These are phyloP conservation scores for Paraconiothyrium sp. DNA, from an alignment of 2,329 filamentous ascomycete genomes.

Conservation along the genomic window DNA sequence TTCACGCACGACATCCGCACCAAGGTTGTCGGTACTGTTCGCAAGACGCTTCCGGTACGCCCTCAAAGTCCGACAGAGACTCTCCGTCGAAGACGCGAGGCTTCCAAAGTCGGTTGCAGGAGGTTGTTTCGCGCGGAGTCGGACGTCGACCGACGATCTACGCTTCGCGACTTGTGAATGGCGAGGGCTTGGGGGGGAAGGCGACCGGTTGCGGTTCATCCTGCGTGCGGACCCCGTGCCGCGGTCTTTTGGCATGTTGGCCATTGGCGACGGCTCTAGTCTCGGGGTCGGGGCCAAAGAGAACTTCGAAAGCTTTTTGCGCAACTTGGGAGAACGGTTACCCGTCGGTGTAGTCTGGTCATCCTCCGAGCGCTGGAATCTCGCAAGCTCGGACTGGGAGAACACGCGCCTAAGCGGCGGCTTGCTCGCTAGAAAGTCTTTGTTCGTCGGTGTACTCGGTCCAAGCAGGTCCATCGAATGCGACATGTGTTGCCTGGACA, in stretches of 20 bases:
- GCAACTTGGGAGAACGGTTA: slow-evolving; percentile 61
- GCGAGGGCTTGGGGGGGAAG: slow-evolving; percentile 53
- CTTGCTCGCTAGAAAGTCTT: slow-evolving; percentile 54
- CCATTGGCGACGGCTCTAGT: slow-evolving; percentile 54
- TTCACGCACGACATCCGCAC: slow-evolving; percentile 59
- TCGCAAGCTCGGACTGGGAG: slow-evolving; percentile 85
- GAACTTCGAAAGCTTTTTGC: slow-evolving; percentile 64
- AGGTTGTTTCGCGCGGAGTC: slow-evolving; percentile 59
- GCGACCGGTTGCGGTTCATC: slow-evolving; percentile 50
- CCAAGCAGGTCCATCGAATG: slow-evolving; percentile 50
- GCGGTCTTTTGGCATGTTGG: slow-evolving; percentile 35
- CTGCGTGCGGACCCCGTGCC: slow-evolving; percentile 35
- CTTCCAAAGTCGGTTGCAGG: slow-evolving; percentile 45
- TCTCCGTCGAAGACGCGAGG: slow-evolving; percentile 59
- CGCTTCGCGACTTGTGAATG: slow-evolving; percentile 50
- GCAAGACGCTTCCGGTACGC: slow-evolving; percentile 68
- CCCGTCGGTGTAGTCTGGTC: slow-evolving; percentile 50
- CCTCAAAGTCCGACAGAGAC: slow-evolving; percentile 65
- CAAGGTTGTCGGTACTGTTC: slow-evolving; percentile 57
- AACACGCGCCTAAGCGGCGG: slow-evolving; percentile 85
- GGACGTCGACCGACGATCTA: slow-evolving; percentile 61
- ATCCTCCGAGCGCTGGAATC: slow-evolving; percentile 69
- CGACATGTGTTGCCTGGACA: slow-evolving; percentile 42
- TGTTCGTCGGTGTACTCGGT: slow-evolving; percentile 42
- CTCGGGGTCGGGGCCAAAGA: slow-evolving; percentile 57